These are phyloP conservation scores for Ceratocystis alfenasii DNA, from an alignment of 2,329 filamentous ascomycete species.

Conservation along the genomic window DNA sequence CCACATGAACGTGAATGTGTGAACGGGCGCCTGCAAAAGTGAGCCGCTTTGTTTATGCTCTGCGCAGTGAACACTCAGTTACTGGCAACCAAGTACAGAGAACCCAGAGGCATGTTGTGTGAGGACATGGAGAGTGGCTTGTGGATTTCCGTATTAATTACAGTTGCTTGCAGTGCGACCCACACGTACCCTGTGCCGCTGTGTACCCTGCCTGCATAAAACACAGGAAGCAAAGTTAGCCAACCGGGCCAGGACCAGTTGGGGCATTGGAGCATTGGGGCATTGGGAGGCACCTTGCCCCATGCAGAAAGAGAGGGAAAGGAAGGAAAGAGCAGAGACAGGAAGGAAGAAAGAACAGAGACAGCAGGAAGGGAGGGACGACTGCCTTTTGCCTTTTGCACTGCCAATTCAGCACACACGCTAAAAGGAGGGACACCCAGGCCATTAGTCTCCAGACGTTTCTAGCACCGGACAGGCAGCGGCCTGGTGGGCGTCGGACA, in stretches of 20 bases:
- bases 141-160: neutral
- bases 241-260: too few species aligned
- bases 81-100: too few species aligned
- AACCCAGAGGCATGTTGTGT: too few species aligned
- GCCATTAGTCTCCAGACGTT: neutral
- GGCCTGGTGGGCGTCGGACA: neutral
- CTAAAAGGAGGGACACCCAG: neutral
- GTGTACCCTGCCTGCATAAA: conserved; percentile 1
- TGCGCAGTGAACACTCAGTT: too few species aligned
- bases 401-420: neutral
- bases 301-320: neutral
- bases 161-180: neutral
- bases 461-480: neutral
- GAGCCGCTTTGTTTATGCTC: too few species aligned
- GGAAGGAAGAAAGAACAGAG: neutral
- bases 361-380: neutral
- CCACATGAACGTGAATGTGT: neutral
- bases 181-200: neutral
- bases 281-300: too few species aligned
- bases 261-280: too few species aligned
- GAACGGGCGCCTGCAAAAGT: neutral
- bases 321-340: neutral
- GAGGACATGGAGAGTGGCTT: too few species aligned
- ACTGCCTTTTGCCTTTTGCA: neutral
- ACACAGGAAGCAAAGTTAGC: neutral